These are phyloP conservation scores for Podospora appendiculata DNA, from an alignment of 495 filamentous ascomycete genomes.

Conservation along the genomic window DNA sequence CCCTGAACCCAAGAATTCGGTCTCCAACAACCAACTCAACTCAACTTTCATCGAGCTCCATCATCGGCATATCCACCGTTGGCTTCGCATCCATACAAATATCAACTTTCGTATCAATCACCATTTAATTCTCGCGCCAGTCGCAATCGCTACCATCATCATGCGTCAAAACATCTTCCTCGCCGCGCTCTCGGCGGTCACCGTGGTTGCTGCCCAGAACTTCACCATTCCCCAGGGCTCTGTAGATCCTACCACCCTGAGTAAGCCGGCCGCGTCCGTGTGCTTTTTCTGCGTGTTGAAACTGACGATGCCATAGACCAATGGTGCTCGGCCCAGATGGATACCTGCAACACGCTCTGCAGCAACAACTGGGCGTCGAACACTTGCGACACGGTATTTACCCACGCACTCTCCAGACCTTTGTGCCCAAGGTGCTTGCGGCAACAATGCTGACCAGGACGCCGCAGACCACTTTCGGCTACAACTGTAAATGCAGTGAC, in stretches of 20 bases:
- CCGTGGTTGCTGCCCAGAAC: constrained; percentile 18
- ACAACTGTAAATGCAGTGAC: constrained; percentile 25
- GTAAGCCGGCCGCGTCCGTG: constrained; percentile 6
- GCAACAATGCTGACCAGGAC: neutral
- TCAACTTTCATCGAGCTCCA: too few relatives aligned
- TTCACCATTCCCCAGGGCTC: constrained; percentile 17
- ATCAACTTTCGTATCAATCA: neutral
- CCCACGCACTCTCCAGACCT: neutral
- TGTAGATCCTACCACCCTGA: constrained; percentile 9
- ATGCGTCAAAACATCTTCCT: constrained; percentile 24
- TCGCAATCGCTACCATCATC: constrained; percentile 3
- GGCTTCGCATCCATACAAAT: neutral
- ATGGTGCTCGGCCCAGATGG: constrained; percentile 29
- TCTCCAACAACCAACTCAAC: too few relatives aligned
- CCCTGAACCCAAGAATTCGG: too few relatives aligned
- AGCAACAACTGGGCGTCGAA: constrained; percentile 9
- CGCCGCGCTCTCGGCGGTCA: constrained; percentile 24
- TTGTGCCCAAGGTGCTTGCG: neutral
- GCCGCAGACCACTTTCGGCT: constrained; percentile 12
- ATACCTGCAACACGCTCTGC: constrained; percentile 29
- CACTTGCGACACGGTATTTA: constrained; percentile 22
- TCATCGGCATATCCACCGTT: neutral
- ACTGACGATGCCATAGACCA: constrained; percentile 7
- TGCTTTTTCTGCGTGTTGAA: neutral
- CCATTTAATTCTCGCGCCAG: neutral